Conservation (phyloP, 352 stramenopile species). For the Thraustochytrium sp. region DNA sequence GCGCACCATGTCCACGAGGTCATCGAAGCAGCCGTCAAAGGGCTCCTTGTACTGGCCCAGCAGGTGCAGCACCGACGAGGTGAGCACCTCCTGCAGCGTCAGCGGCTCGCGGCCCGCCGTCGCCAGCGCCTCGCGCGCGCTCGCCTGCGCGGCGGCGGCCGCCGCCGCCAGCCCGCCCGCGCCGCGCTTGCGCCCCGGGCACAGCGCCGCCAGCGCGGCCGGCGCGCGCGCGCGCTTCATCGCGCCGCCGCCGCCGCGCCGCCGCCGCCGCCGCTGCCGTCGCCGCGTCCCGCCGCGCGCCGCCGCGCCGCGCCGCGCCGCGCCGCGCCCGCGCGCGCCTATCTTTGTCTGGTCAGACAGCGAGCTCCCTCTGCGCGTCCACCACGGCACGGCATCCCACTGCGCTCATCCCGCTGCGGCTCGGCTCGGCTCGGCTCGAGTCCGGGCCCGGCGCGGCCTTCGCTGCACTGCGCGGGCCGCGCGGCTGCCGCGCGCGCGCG, state of each 20-base stretch:
- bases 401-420: too few relatives aligned
- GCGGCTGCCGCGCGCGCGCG: neutral
- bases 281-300: too few relatives aligned
- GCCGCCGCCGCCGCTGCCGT: too few relatives aligned
- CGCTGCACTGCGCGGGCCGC: neutral
- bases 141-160: neutral
- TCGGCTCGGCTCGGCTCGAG: too few relatives aligned
- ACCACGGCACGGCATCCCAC: too few relatives aligned
- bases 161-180: neutral
- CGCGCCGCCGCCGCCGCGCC: too few relatives aligned
- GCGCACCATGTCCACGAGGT: neutral
- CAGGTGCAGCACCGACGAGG: neutral
- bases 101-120: neutral
- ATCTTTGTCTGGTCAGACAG: too few relatives aligned
- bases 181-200: neutral
- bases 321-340: too few relatives aligned
- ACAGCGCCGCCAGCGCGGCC: constrained; percentile 1
- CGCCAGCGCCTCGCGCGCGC: neutral
- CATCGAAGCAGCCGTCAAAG: neutral
- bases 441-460: neutral
- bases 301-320: too few relatives aligned
- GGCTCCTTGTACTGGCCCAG: constrained; percentile 9
- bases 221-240: neutral
- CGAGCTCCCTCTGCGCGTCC: too few relatives aligned
- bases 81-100: neutral